phyloP scores from a whole-genome alignment of 2,329 filamentous ascomycete species.

The Myotisia sp. region DNA sequence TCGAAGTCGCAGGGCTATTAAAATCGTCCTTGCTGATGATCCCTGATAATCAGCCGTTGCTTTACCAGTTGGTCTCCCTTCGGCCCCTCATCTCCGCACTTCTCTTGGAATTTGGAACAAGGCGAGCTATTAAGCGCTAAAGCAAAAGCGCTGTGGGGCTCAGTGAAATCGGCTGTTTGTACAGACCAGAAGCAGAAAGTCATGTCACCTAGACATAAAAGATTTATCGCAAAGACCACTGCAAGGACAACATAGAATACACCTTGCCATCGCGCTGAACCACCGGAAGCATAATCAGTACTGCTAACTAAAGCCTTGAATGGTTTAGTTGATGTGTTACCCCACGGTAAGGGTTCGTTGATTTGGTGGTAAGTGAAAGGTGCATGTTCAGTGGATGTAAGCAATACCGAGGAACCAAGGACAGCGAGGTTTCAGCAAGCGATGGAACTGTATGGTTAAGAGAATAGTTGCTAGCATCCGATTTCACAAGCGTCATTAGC shows the following conservation, averaged over 20 bases:
- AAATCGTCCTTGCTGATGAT: conserved; percentile 38
- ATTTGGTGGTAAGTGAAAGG: conserved; percentile 45
- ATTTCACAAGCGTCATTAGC: no score
- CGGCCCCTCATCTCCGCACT: conserved; percentile 44
- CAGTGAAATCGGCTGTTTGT: conserved; percentile 63
- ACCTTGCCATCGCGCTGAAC: conserved; percentile 45
- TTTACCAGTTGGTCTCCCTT: conserved; percentile 35
- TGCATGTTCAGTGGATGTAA: conserved; percentile 44
- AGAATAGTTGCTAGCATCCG: conserved; percentile 15
- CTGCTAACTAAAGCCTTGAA: conserved; percentile 52
- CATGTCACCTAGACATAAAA: conserved; percentile 51
- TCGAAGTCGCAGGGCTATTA: no score
- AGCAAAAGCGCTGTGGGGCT: conserved; percentile 61
- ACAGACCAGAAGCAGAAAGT: conserved; percentile 39
- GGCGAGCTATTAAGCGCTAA: conserved; percentile 54
- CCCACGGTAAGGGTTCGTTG: neutral
- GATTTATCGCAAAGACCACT: conserved; percentile 52
- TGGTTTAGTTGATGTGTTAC: conserved; percentile 30
- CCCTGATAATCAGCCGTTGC: conserved; percentile 32
- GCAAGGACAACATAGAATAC: conserved; percentile 54
- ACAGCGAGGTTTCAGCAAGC: conserved; percentile 63
- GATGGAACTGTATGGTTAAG: conserved; percentile 46
- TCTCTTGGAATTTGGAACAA: conserved; percentile 37
- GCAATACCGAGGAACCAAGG: conserved; percentile 50
- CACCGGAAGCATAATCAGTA: conserved; percentile 57